Evolutionary conservation across 192 early-diverging fungal genomes (phyloP).

Genomic region (Backusella sp.): DNA sequence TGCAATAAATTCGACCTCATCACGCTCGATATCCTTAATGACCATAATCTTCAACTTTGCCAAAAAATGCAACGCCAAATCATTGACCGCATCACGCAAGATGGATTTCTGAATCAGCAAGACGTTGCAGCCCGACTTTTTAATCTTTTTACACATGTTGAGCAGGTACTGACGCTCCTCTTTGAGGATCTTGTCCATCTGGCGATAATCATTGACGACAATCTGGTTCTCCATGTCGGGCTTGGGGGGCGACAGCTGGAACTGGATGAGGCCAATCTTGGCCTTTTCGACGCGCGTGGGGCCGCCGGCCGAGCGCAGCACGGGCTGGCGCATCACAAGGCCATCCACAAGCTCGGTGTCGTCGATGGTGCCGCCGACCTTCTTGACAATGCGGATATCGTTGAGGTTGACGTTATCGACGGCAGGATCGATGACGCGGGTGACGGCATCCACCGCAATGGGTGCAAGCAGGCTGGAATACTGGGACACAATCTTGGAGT

Average conservation of each 20-base stretch:
- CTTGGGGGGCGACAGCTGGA: slow-evolving; percentile 98
- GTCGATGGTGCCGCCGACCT: slow-evolving; percentile 98
- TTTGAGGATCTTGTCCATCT: slow-evolving; percentile 99
- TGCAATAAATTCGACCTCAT: slow-evolving; percentile 99
- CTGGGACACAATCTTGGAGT: slow-evolving; percentile 99
- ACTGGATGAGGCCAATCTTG: slow-evolving; percentile 97
- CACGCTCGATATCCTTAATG: slow-evolving; percentile 96
- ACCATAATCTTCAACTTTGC: slow-evolving; percentile 98
- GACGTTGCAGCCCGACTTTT: slow-evolving; percentile 97
- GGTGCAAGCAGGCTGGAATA: slow-evolving; percentile 93
- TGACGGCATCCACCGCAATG: slow-evolving; percentile 95
- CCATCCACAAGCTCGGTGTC: slow-evolving; percentile 96
- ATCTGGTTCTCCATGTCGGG: slow-evolving; percentile 99
- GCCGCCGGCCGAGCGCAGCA: slow-evolving; percentile 89
- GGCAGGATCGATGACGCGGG: slow-evolving; percentile 87
- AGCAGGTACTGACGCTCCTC: slow-evolving; percentile 97
- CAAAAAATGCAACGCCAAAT: slow-evolving; percentile 96
- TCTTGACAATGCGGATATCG: slow-evolving; percentile 94
- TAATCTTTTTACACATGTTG: slow-evolving; percentile 99
- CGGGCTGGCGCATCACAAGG: slow-evolving; percentile 90
- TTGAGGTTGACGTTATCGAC: slow-evolving; percentile 89
- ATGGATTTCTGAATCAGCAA: slow-evolving; percentile 99
- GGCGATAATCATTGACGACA: slow-evolving; percentile 98
- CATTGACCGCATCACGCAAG: slow-evolving; percentile 97
- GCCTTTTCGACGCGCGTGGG: slow-evolving; percentile 96